Base-by-base conservation (phyloP, 495 filamentous ascomycete species). In the Melanomma pulvis-pyrius region DNA sequence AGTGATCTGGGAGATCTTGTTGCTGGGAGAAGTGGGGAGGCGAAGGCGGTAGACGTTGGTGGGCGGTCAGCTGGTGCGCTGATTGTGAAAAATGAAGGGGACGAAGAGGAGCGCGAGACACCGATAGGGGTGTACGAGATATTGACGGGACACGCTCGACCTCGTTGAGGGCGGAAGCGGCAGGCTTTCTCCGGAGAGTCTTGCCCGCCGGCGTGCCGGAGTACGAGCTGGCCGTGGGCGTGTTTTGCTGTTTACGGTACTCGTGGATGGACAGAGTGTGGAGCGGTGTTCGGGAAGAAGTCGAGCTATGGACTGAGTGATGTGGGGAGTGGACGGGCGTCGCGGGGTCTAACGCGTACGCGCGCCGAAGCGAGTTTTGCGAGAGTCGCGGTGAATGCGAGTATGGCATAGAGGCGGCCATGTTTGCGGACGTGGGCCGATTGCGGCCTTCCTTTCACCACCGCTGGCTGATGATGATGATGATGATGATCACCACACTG, bases 161-260 rank as follows among this genome's bases (percentile, higher is more conserved):
- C 29, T 62, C 41, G 58, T 63, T 65, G 41, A 75, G 55, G 12
- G 58, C 65, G 11, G 72, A 54, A 1, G 74, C 62, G 3, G 67
- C 72, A 3, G 67, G 47, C 52, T 71, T 74, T 32, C 74, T 68
- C 56, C 62, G 73, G 9, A 75, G 41, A 19, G 63, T 62, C 54
- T 57, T 70, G 15, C 55, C 66, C 0, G 67, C 47, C 48, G 61
- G 59, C 0, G 58, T 68, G 5, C 34, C 52, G n/a, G 71, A 29
- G 15, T 52, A 65, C 39, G 66, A 48, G 6, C n/a, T n/a, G n/a
- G n/a, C n/a, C n/a, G 72, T 65, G 7, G 74, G 72, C 29, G 66
- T 63, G 53, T 59, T 46, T 41, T 75, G 74, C 53, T 61, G 70
- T 54, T 74, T 73, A 15, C 72, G 71, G 48, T 75, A 75, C 49